Conservation (phyloP, 441 rosid genomes). For the Melianthus villosus region DNA sequence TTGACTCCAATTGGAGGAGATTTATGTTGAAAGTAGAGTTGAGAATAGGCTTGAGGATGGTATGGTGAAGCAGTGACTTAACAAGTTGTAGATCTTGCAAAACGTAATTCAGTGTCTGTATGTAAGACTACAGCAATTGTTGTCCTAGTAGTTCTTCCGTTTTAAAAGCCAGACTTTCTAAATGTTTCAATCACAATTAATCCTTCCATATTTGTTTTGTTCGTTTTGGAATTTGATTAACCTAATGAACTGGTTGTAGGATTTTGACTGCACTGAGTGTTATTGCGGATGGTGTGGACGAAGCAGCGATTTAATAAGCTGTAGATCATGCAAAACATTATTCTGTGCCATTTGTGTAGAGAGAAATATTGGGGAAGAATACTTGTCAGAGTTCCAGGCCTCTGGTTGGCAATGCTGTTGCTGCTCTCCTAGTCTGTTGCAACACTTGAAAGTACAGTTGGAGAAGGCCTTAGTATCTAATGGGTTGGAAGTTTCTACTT, state of each 20-base stretch:
- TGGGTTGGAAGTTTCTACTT: conserved; percentile 31
- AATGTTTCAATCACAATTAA: no score
- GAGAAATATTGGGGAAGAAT: conserved; percentile 74
- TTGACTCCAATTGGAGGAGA: no score
- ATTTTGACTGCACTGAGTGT: conserved; percentile 44
- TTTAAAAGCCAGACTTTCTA: no score
- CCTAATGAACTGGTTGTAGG: conserved; percentile 59
- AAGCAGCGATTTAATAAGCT: conserved; percentile 49
- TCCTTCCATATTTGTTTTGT: no score
- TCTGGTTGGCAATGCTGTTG: conserved; percentile 79
- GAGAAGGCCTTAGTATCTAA: conserved; percentile 54
- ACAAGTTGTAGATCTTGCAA: no score
- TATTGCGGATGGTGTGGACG: conserved; percentile 93
- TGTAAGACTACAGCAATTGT: no score
- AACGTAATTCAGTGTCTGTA: no score
- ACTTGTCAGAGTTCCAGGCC: conserved; percentile 40
- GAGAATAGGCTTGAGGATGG: no score
- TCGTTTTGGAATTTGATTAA: no score
- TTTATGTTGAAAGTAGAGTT: no score
- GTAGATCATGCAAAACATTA: conserved; percentile 60
- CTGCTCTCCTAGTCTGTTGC: conserved; percentile 68
- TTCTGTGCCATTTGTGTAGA: conserved; percentile 68
- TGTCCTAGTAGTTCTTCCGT: no score
- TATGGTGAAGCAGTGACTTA: no score
- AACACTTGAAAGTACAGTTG: conserved; percentile 45